phyloP scores from a whole-genome alignment of 169 alveolate genomes.

The Perkinsus olseni region DNA sequence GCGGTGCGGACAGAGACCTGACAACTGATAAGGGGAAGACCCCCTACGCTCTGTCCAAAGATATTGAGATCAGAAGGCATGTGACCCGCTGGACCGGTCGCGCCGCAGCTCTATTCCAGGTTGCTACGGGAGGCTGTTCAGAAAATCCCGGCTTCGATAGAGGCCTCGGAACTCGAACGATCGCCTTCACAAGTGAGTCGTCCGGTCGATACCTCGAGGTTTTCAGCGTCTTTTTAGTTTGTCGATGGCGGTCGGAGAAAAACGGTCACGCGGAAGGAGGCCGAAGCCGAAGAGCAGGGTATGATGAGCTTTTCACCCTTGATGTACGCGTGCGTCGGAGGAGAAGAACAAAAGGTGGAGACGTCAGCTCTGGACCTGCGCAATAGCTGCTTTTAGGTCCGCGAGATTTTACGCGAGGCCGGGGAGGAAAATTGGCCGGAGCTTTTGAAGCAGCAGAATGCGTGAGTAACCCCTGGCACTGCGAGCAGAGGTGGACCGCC shows the following conservation, averaged over 20 bases:
- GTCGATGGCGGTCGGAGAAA: background rate
- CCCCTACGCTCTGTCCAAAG: background rate
- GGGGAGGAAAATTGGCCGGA: background rate
- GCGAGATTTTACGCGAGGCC: background rate
- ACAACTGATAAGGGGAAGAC: background rate
- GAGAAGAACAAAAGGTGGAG: background rate
- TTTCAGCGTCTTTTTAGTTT: too few relatives aligned
- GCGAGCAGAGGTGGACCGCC: background rate
- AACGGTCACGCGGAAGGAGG: background rate
- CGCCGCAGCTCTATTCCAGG: background rate
- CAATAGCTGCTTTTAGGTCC: background rate
- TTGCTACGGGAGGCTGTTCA: background rate
- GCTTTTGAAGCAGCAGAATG: background rate
- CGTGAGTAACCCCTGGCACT: background rate
- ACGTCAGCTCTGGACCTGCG: background rate
- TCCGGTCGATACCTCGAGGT: too few relatives aligned
- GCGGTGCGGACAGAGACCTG: background rate
- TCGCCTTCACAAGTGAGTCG: too few relatives aligned
- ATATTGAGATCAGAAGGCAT: background rate
- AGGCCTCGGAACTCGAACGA: too few relatives aligned
- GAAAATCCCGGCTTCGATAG: background rate
- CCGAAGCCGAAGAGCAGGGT: background rate
- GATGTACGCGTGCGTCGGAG: background rate
- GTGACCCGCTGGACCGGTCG: background rate
- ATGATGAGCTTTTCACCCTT: background rate